phyloP scores from a whole-genome alignment of 371 early-diverging fungal species.

The Saksenaea vasiformis region DNA sequence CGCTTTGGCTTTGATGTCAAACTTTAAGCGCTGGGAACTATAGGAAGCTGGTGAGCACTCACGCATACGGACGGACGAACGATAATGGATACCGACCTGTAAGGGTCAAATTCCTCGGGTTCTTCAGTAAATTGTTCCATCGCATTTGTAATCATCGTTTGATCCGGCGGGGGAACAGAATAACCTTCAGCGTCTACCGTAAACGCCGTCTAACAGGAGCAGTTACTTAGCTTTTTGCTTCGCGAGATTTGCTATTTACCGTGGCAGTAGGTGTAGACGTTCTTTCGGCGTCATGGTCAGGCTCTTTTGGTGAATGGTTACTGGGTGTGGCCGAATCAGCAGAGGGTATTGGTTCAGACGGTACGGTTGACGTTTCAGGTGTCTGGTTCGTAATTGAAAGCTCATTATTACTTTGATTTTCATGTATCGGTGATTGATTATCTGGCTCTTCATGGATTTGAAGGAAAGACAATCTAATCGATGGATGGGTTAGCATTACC shows the following conservation, averaged over 20 bases:
- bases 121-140: conserved; percentile 4
- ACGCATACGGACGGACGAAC: not conserved
- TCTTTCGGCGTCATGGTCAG: no score
- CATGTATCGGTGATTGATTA: no score
- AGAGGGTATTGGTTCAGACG: no score
- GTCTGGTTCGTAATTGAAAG: no score
- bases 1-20: conserved; percentile 19
- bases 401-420: no score
- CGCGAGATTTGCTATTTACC: no score
- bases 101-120: not conserved
- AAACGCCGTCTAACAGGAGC: conserved; percentile 6
- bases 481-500: not conserved
- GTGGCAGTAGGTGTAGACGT: no score
- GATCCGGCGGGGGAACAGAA: conserved; percentile 43
- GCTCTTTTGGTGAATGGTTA: no score
- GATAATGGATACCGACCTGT: not conserved
- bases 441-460: not conserved
- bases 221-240: not conserved
- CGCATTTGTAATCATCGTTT: conserved; percentile 31
- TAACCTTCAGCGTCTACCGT: conserved; percentile 49
- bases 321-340: no score
- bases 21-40: conserved; percentile 16
- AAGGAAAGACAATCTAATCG: not conserved
- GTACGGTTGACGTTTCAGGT: no score
- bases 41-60: not conserved